These are phyloP conservation scores for Salix brachista DNA, from an alignment of 345 rosid genomes.

Conservation along the genomic window DNA sequence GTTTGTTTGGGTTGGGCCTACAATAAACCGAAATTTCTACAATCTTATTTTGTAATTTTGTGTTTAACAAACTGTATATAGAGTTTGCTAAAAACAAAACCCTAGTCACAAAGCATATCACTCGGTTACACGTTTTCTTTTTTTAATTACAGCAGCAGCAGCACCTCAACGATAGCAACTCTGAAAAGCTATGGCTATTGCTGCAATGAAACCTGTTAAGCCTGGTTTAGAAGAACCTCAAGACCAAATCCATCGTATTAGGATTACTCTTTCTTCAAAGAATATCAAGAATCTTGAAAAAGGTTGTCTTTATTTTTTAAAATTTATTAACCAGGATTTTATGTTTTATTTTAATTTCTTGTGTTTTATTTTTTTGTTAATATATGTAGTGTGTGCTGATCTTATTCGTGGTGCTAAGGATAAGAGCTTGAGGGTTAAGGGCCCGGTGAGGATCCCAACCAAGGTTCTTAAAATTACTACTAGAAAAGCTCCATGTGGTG, in stretches of 20 bases:
- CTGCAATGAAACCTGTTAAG: slow-evolving; percentile 22
- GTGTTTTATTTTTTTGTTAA: neutral
- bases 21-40: neutral
- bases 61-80: too few species aligned
- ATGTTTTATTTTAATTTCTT: slow-evolving; percentile 8
- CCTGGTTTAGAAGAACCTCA: slow-evolving; percentile 52
- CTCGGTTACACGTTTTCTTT: too few species aligned
- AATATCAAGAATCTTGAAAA: slow-evolving; percentile 63
- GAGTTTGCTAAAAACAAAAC: too few species aligned
- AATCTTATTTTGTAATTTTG: too few species aligned
- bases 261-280: slow-evolving; percentile 66
- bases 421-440: neutral
- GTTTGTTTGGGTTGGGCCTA: neutral
- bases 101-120: too few species aligned
- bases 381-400: neutral
- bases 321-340: neutral
- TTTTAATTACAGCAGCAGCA: neutral
- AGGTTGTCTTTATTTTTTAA: slow-evolving; percentile 20
- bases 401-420: slow-evolving; percentile 1
- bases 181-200: neutral
- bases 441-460: slow-evolving; percentile 24
- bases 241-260: slow-evolving; percentile 53
- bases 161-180: neutral
- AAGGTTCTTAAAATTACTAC: neutral
- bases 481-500: neutral